Conservation (phyloP, 2,329 filamentous ascomycete species). For the Aspergillus sp. region DNA sequence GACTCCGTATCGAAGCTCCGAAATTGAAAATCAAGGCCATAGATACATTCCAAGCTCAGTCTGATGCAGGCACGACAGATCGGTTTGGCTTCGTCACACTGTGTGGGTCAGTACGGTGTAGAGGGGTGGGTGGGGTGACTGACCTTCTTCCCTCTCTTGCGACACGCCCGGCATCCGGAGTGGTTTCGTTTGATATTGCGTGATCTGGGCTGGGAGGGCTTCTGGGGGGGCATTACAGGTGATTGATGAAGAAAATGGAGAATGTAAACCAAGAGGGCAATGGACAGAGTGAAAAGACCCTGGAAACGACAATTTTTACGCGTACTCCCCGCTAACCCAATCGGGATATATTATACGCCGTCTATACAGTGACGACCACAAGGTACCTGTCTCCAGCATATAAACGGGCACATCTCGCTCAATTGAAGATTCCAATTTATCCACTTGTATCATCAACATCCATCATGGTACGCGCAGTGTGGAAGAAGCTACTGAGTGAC, state of each 20-base stretch:
- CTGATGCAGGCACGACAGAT: conserved; percentile 12
- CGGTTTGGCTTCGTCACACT: conserved; percentile 20
- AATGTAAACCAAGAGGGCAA: not conserved
- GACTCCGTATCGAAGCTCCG: not conserved
- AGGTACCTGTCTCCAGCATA: not conserved
- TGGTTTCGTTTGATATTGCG: not conserved
- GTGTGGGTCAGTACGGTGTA: not conserved
- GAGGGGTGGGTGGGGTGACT: not conserved
- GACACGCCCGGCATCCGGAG: conserved; percentile 16
- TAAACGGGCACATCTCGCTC: not conserved
- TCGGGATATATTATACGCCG: not conserved
- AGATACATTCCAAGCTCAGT: conserved; percentile 15
- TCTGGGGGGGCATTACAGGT: not conserved
- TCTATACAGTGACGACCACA: not conserved
- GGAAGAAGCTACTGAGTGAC: conserved; percentile 24
- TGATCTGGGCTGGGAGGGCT: not conserved
- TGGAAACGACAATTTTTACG: not conserved
- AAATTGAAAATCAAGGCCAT: conserved; percentile 14
- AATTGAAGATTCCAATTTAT: no score
- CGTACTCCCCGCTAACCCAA: not conserved
- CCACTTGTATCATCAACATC: no score
- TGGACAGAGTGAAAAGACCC: not conserved
- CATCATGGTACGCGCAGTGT: conserved; percentile 15
- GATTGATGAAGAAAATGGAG: no score
- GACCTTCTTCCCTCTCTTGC: conserved; percentile 16